Base-by-base conservation (phyloP, 1,284 basidiomycete genomes). In the Cutaneotrichosporon sp. region DNA sequence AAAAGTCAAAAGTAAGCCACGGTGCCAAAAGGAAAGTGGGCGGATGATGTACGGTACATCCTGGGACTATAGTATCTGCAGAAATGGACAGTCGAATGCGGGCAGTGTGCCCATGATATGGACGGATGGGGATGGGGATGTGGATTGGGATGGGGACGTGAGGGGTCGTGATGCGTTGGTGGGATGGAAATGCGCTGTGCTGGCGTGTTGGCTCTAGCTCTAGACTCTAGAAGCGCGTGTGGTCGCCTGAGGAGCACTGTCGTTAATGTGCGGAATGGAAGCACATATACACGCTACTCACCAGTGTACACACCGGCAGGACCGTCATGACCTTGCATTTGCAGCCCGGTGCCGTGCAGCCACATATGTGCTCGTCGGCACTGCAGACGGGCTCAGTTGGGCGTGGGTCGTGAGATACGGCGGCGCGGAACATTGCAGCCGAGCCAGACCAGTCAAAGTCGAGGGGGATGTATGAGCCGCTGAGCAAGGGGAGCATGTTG, bases 261-360 rank as follows among this genome's bases (percentile, higher is more conserved):
- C 47, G 34, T 49, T 30, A 32, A 42, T 13, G 42, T 40, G 38
- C 40, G 32, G 30, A 11, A 8, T 34, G 21, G 40, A 30, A 58
- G 40, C 38, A 46, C n/a, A 46, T 34, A 51, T 21, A 8, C 51
- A 6, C 18, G 31, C 31, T 11, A 68, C 66, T 52, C 46, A 68
- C 66, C 58, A 68, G 46, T 30, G 55, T 65, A 60, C 66, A 68
- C 21, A 68, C 59, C 6, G 61, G 61, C 47, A 59, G 49, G 7
- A 58, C 60, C 18, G 66, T 68, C 66, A 65, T 65, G 40, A 68
- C 66, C 53, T 68, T 68, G 62, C 66, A 68, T 53, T 65, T 68
- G 62, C 66, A 68, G 26, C 66, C 66, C 5, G 66, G 63, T 26
- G 58, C 52, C 10, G 64, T 61, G 60, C 66, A 68, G 40, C 60